These are phyloP conservation scores for Arabidopsis thaliana DNA, from an alignment of 345 rosid genomes.

Conservation along the genomic window DNA sequence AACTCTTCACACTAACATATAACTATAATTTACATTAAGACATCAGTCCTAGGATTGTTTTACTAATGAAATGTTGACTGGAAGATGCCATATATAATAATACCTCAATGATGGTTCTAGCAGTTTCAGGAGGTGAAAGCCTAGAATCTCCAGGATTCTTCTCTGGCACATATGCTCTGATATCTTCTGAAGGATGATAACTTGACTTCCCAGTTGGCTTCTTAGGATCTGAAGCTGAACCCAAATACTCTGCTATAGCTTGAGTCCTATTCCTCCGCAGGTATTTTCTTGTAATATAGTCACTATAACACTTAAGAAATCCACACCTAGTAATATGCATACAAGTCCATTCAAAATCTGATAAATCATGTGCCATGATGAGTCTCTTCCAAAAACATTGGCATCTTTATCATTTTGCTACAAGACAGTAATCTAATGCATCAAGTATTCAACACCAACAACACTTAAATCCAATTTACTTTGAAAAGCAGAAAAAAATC, in stretches of 20 bases:
- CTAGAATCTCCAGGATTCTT: slow-evolving; percentile 52
- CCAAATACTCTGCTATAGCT: slow-evolving; percentile 68
- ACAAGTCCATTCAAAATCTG: neutral
- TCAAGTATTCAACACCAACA: neutral
- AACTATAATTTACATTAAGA: neutral
- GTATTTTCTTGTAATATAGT: slow-evolving; percentile 47
- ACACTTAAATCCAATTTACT: neutral
- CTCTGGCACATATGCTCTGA: slow-evolving; percentile 53
- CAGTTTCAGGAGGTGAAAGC: slow-evolving; percentile 72
- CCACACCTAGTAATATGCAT: slow-evolving; percentile 48
- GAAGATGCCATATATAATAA: slow-evolving; percentile 58
- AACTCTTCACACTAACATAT: neutral
- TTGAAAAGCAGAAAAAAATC: neutral
- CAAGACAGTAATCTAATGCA: neutral
- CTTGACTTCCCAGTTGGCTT: slow-evolving; percentile 53
- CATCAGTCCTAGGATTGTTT: neutral
- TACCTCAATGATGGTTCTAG: slow-evolving; percentile 92
- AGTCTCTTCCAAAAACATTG: neutral
- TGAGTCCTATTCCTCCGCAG: slow-evolving; percentile 55
- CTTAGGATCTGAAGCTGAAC: slow-evolving; percentile 64
- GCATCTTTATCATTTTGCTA: neutral
- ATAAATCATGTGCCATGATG: neutral
- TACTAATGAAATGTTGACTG: neutral
- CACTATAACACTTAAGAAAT: slow-evolving; percentile 48
- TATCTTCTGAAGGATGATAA: slow-evolving; percentile 89